Percentiles rank a stretch among this genome's conserved stretches.
These are phyloP conservation scores for Metschnikowia corniflorae DNA, from an alignment of 805 yeast genomes.

Conservation along the genomic window DNA sequence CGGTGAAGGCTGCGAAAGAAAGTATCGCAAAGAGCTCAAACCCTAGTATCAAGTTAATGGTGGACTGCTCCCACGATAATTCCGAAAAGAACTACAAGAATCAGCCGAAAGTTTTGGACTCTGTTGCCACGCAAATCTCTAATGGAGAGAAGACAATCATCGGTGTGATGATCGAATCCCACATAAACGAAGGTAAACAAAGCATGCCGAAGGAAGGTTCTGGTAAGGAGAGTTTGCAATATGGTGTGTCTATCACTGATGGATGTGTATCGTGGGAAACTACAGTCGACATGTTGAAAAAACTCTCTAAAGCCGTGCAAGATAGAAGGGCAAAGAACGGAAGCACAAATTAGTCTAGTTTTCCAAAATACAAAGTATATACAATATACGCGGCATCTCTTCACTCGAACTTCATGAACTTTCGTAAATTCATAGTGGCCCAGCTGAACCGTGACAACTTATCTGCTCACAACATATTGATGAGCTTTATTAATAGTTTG, in stretches of 20 bases:
- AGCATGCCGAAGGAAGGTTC: slow-evolving; percentile 60
- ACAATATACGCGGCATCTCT: no score
- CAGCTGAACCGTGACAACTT: no score
- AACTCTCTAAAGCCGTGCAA: slow-evolving; percentile 76
- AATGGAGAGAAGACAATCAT: slow-evolving; percentile 74
- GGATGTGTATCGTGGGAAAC: slow-evolving; percentile 92
- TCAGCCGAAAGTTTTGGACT: slow-evolving; percentile 85
- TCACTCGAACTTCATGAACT: no score
- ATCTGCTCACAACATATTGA: no score
- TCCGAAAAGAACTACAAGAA: slow-evolving; percentile 86
- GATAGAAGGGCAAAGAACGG: slow-evolving; percentile 41
- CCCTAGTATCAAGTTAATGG: slow-evolving; percentile 65
- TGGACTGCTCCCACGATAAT: slow-evolving; percentile 97
- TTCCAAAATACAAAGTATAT: no score
- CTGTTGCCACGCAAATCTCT: slow-evolving; percentile 72
- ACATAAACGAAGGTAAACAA: slow-evolving; percentile 89
- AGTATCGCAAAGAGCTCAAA: slow-evolving; percentile 46
- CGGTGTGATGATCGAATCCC: slow-evolving; percentile 96
- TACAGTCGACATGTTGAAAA: slow-evolving; percentile 68
- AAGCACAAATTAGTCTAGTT: no score
- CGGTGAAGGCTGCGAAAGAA: slow-evolving; percentile 55
- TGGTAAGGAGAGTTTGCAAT: slow-evolving; percentile 70
- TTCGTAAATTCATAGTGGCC: no score
- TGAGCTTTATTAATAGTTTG: no score
- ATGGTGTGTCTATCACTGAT: slow-evolving; percentile 96